phyloP scores from a whole-genome alignment of 345 rosid genomes.

The Eucalyptus marginata region DNA sequence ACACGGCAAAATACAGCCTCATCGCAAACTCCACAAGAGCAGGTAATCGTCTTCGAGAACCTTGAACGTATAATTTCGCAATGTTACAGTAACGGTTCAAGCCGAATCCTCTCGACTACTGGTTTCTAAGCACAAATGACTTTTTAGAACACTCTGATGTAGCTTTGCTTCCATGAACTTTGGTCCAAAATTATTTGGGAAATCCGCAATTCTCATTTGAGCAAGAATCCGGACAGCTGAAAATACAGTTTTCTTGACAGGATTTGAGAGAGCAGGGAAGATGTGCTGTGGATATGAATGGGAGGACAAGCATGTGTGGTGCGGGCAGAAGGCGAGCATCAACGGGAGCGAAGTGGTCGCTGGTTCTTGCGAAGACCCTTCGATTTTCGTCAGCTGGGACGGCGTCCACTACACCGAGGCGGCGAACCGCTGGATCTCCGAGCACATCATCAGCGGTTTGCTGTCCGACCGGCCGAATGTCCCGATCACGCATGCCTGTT shows the following conservation, averaged over 20 bases:
- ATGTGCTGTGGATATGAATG: constrained; percentile 44
- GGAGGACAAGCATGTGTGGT: neutral
- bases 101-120: neutral
- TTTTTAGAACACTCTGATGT: neutral
- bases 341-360: constrained; percentile 27
- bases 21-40: constrained; percentile 35
- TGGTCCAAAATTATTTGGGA: neutral
- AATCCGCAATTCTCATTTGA: neutral
- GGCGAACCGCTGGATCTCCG: constrained; percentile 63
- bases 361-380: constrained; percentile 40
- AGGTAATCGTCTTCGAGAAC: constrained; percentile 16
- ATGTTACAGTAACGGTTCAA: neutral
- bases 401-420: constrained; percentile 44
- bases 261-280: constrained; percentile 21
- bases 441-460: constrained; percentile 36
- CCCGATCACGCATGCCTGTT: constrained; percentile 49
- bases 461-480: constrained; percentile 31
- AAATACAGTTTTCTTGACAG: neutral
- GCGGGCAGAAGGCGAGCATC: constrained; percentile 17
- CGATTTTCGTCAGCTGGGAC: constrained; percentile 31
- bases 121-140: neutral
- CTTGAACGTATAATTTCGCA: neutral
- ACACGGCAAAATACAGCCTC: constrained; percentile 53
- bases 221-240: neutral
- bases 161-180: neutral